Conservation (phyloP, 2,329 filamentous ascomycete species). For the Clonostachys chloroleuca region DNA sequence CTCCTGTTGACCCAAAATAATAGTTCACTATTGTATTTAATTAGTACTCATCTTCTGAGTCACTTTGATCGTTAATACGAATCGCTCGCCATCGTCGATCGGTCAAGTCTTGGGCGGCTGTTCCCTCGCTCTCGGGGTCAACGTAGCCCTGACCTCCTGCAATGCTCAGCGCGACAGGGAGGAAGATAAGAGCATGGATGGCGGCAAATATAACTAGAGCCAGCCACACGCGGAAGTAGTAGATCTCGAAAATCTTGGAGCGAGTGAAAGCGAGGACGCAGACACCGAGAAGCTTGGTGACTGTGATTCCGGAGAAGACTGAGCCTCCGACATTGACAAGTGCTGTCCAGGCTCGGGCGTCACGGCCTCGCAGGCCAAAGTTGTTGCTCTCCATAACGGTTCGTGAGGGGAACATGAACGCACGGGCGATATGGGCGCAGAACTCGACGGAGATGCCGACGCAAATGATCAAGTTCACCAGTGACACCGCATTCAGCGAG, state of each 20-base stretch:
- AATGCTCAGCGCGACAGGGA: constrained; percentile 85
- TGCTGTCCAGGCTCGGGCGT: constrained; percentile 87
- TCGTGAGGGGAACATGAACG: constrained; percentile 88
- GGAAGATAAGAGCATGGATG: constrained; percentile 81
- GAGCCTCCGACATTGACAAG: constrained; percentile 92
- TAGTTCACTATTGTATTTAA: not conserved
- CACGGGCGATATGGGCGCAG: constrained; percentile 92
- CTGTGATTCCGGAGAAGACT: constrained; percentile 92
- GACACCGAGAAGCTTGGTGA: constrained; percentile 92
- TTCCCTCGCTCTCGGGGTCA: constrained; percentile 82
- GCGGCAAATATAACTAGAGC: constrained; percentile 87
- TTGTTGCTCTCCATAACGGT: constrained; percentile 75
- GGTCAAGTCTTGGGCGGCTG: constrained; percentile 84
- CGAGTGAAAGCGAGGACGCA: constrained; percentile 89
- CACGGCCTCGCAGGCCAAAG: constrained; percentile 72
- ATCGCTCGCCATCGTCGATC: constrained; percentile 74
- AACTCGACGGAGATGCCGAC: constrained; percentile 97
- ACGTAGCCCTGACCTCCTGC: constrained; percentile 84
- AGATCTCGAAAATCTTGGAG: constrained; percentile 99
- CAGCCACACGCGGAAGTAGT: constrained; percentile 97
- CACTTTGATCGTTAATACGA: constrained; percentile 68
- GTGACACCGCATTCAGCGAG: constrained; percentile 87
- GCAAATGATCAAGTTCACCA: constrained; percentile 96
- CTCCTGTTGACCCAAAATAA: too few species aligned
- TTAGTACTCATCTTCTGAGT: constrained; percentile 65